phyloP scores from a whole-genome alignment of 306 rosid species.

The Cucurbita ficifolia region DNA sequence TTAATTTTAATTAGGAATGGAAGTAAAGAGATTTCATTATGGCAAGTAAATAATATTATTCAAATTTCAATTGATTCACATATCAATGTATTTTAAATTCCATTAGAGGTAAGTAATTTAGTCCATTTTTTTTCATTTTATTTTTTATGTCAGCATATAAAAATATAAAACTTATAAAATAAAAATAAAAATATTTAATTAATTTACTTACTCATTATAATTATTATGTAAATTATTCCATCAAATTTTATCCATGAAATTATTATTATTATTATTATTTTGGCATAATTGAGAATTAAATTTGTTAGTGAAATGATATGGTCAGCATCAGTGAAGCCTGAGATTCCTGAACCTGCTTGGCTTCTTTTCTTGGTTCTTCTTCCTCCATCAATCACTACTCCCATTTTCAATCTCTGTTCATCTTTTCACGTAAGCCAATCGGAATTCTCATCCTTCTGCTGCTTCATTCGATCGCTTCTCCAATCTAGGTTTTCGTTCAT shows the following conservation, averaged over 20 bases:
- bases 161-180: too few species aligned
- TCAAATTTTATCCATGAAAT: background rate
- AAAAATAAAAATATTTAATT: too few species aligned
- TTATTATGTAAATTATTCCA: too few species aligned
- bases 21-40: too few species aligned
- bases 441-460: background rate
- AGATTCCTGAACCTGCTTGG: background rate
- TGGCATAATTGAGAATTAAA: background rate
- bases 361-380: background rate
- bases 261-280: background rate
- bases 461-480: background rate
- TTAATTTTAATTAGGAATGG: too few species aligned
- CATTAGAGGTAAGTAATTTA: too few species aligned
- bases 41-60: too few species aligned
- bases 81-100: too few species aligned
- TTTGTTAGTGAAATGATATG: background rate
- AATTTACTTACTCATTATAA: too few species aligned
- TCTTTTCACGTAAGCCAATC: background rate
- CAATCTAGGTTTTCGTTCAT: constrained; percentile 4
- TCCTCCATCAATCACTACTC: background rate
- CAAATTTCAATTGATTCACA: too few species aligned
- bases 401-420: background rate
- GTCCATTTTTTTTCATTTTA: too few species aligned
- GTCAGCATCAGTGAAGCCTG: background rate
- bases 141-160: too few species aligned